Conservation (phyloP, 2,329 filamentous ascomycete genomes). For the Aureobasidium sp. region DNA sequence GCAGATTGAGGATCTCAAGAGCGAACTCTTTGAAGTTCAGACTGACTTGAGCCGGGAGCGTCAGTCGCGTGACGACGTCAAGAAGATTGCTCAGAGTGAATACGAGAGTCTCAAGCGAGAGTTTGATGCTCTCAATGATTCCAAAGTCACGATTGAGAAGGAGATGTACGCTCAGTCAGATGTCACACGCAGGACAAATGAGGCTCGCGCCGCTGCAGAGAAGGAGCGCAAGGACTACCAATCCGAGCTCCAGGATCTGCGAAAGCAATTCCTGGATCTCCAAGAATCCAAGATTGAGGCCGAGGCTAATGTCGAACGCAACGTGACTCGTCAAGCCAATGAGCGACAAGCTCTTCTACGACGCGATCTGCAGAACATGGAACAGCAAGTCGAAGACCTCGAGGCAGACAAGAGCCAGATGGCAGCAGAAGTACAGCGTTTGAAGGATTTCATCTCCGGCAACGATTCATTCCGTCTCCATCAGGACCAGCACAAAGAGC, state of each 20-base stretch:
- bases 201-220: slow-evolving; percentile 70
- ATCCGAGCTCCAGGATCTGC: slow-evolving; percentile 69
- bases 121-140: slow-evolving; percentile 77
- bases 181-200: slow-evolving; percentile 73
- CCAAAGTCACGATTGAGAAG: slow-evolving; percentile 96
- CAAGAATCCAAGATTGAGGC: slow-evolving; percentile 80
- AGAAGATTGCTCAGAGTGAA: slow-evolving; percentile 83
- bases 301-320: slow-evolving; percentile 70
- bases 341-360: slow-evolving; percentile 71
- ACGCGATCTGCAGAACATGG: slow-evolving; percentile 71
- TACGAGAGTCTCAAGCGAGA: slow-evolving; percentile 74
- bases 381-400: slow-evolving; percentile 66
- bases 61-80: slow-evolving; percentile 88
- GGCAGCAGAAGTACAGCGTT: slow-evolving; percentile 68
- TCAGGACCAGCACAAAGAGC: slow-evolving; percentile 89
- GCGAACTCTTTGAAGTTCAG: slow-evolving; percentile 74
- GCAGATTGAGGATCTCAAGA: slow-evolving; percentile 80
- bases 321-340: slow-evolving; percentile 64
- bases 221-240: slow-evolving; percentile 84
- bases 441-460: slow-evolving; percentile 79
- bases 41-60: slow-evolving; percentile 83
- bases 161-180: slow-evolving; percentile 96
- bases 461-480: slow-evolving; percentile 83
- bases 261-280: slow-evolving; percentile 72
- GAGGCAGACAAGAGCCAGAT: slow-evolving; percentile 71